Evolutionary conservation across 768 basidiomycete genomes (phyloP), one percentile per base, ranked within the genome.

Genomic region (Amyloporia xantha): DNA sequence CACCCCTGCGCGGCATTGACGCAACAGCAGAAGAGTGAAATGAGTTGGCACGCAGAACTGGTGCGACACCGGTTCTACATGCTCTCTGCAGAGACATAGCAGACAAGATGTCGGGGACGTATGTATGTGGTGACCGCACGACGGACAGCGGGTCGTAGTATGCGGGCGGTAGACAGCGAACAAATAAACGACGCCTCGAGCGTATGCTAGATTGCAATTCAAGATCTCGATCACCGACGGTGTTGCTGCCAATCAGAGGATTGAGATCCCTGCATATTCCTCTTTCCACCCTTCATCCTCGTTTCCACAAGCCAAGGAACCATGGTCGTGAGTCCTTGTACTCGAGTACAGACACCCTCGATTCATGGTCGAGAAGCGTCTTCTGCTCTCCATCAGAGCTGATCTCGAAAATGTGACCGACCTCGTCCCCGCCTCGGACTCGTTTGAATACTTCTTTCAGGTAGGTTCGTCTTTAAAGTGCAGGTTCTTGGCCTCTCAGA

Each of bases 391-490:
- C 40, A 85, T 88, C 63, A 81, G 82, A 66, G 90, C 89, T 10
- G 84, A 86, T 2, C 74, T 92, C 38, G 86, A 91, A 62, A 84
- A 86, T 55, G 80, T 91, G 51, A 85, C 86, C 7, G 70, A 79
- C 56, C 68, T 92, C 24, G 67, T 68, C 43, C 89, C 89, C 25
- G 73, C 76, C n/a, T 65, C 71, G 3, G 73, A 81, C 25, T 76
- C 82, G 54, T 92, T 86, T 56, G 84, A 90, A 49, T 92, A 78
- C 63, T 84, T 85, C 71, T 91, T 92, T 71, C 64, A 84, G 71
- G 88, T 86, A 43, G 40, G 49, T 33, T 19, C 23, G 19, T 48
- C 27, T 37, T 36, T 12, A 28, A n/a, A n/a, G n/a, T n/a, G n/a
- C n/a, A n/a, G n/a, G n/a, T n/a, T n/a, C n/a, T n/a, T n/a, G 41